A percentile compares a stretch with the other conserved stretches of the same genome.
Conservation (phyloP, 495 filamentous ascomycete genomes). For the Penicillium coffeae region DNA sequence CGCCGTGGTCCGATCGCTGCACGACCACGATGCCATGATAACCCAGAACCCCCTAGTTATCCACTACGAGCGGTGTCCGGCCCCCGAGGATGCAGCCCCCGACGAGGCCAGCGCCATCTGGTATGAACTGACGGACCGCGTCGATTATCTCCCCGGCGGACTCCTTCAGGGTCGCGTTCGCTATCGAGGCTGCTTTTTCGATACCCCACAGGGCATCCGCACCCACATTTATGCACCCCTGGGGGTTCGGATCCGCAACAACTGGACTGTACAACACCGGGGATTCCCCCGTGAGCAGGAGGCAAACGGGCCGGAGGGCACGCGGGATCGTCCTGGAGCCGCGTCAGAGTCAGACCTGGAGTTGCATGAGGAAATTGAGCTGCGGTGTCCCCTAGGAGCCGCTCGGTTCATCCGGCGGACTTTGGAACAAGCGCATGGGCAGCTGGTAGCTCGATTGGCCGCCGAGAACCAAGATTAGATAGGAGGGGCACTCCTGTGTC, state of each 20-base stretch:
- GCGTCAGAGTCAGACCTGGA: neutral
- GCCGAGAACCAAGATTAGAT: neutral
- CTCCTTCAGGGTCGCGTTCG: constrained; percentile 55
- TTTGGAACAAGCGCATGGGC: neutral
- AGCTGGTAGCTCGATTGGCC: constrained; percentile 2
- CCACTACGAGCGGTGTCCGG: constrained; percentile 55
- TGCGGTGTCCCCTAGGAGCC: constrained; percentile 4
- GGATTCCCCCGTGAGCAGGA: neutral
- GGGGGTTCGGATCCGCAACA: constrained; percentile 60
- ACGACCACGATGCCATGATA: constrained; percentile 69
- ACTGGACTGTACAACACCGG: constrained; percentile 55
- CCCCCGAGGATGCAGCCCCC: constrained; percentile 50
- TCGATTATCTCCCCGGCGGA: constrained; percentile 63
- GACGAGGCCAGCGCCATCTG: constrained; percentile 60
- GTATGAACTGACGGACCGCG: constrained; percentile 57
- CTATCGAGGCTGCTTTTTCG: constrained; percentile 67
- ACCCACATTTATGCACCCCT: constrained; percentile 69
- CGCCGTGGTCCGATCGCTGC: constrained; percentile 59
- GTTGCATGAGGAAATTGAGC: neutral
- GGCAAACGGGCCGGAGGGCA: neutral
- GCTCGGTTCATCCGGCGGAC: constrained; percentile 1
- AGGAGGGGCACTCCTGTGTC: too few species aligned
- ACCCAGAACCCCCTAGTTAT: constrained; percentile 72
- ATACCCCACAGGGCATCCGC: constrained; percentile 61
- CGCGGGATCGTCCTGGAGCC: too few species aligned